Evolutionary conservation across 176 grass and related monocot species (phyloP).

Genomic region (Leersia perrieri): DNA sequence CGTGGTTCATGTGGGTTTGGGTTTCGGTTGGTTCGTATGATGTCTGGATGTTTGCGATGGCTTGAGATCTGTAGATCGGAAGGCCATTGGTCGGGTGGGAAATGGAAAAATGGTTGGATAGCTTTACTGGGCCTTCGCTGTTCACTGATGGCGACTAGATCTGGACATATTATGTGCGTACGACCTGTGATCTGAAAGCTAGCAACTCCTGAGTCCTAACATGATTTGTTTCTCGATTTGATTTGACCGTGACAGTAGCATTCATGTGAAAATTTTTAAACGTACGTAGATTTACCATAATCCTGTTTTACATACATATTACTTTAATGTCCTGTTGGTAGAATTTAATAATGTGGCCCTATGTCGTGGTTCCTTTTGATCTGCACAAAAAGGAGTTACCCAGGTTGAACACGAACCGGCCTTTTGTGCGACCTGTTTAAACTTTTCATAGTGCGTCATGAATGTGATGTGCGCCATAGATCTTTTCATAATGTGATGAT

Average conservation of each 20-base stretch:
- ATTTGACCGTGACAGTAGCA: neutral
- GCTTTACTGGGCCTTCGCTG: neutral
- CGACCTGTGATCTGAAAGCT: neutral
- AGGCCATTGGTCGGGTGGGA: neutral
- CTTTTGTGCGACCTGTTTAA: neutral
- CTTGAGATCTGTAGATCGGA: conserved; percentile 16
- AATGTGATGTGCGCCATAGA: neutral
- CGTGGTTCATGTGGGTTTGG: neutral
- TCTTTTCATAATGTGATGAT: too few species aligned
- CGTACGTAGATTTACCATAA: neutral
- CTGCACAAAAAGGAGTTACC: too few species aligned
- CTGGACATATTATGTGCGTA: neutral
- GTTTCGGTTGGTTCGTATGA: neutral
- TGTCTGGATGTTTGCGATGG: neutral
- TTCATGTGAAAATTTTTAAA: neutral
- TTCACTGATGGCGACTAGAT: conserved; percentile 8
- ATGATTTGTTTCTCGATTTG: neutral
- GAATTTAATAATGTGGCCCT: neutral
- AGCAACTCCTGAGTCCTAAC: neutral
- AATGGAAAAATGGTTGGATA: neutral
- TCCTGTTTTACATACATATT: too few species aligned
- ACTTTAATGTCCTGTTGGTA: neutral
- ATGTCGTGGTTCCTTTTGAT: neutral
- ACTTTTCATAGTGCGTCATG: neutral
- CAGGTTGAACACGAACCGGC: neutral